phyloP scores from a whole-genome alignment of 768 basidiomycete species.

The Cubamyces sp. region DNA sequence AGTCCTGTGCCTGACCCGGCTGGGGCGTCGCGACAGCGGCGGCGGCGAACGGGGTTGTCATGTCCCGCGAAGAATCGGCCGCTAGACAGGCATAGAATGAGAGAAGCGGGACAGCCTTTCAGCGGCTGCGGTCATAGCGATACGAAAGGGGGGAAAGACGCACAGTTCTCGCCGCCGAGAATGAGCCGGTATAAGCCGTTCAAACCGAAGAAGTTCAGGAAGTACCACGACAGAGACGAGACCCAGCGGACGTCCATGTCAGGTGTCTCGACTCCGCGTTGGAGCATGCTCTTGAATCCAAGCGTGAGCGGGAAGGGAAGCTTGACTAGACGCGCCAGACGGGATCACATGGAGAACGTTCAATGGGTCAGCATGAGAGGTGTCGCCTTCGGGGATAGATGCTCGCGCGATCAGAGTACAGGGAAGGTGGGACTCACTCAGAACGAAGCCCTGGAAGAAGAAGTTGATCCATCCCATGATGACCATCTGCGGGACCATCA shows the following conservation, averaged over 20 bases:
- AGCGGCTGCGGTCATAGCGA: slow-evolving; percentile 10
- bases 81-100: slow-evolving; percentile 46
- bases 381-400: not conserved
- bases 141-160: slow-evolving; percentile 34
- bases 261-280: slow-evolving; percentile 91
- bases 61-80: slow-evolving; percentile 78
- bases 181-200: slow-evolving; percentile 95
- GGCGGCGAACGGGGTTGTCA: slow-evolving; percentile 69
- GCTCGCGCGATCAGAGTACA: slow-evolving; percentile 13
- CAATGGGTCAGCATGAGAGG: slow-evolving; percentile 2
- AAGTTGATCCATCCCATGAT: slow-evolving; percentile 99
- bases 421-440: slow-evolving; percentile 66
- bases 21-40: slow-evolving; percentile 48
- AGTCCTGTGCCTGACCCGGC: slow-evolving; percentile 76
- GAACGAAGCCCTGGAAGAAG: slow-evolving; percentile 98
- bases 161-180: slow-evolving; percentile 88
- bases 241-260: slow-evolving; percentile 99
- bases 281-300: slow-evolving; percentile 97
- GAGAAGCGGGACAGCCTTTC: slow-evolving; percentile 20
- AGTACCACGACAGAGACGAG: slow-evolving; percentile 98
- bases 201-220: slow-evolving; percentile 97
- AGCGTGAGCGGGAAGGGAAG: slow-evolving; percentile 95
- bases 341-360: slow-evolving; percentile 11
- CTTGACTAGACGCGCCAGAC: slow-evolving; percentile 62
- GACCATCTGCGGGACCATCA: slow-evolving; percentile 98